Percentiles rank a stretch among this genome's conserved stretches.
phyloP scores from a whole-genome alignment of 805 yeast species.

The Monosporozyma aquatica region DNA sequence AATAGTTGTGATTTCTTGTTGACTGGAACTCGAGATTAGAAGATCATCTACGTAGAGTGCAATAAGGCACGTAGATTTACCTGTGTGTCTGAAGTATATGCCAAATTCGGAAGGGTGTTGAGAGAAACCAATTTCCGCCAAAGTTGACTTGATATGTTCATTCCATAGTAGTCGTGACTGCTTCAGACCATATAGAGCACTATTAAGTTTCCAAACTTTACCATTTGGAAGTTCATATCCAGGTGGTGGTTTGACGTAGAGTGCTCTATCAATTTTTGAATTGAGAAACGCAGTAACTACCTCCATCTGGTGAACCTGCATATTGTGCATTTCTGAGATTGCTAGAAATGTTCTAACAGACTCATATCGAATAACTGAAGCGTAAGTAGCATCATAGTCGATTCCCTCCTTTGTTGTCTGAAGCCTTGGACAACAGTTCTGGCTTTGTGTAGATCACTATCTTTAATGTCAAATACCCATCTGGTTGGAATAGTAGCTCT shows the following conservation, averaged over 20 bases:
- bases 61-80: too few relatives aligned
- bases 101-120: slow-evolving; percentile 4
- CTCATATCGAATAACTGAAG: slow-evolving; percentile 23
- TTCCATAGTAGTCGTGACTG: slow-evolving; percentile 21
- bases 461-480: slow-evolving; percentile 18
- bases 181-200: slow-evolving; percentile 12
- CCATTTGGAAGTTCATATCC: background rate
- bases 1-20: background rate
- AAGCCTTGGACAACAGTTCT: slow-evolving; percentile 23
- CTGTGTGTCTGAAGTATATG: slow-evolving; percentile 1
- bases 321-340: background rate
- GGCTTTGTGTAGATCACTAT: slow-evolving; percentile 13
- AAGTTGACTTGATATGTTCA: slow-evolving; percentile 24
- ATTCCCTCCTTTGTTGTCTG: slow-evolving; percentile 19
- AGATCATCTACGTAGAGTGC: slow-evolving; percentile 8
- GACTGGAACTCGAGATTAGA: slow-evolving; percentile 3
- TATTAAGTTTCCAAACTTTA: slow-evolving; percentile 8
- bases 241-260: slow-evolving; percentile 5
- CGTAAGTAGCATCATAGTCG: slow-evolving; percentile 21
- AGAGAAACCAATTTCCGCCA: slow-evolving; percentile 17
- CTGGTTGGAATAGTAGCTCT: slow-evolving; percentile 8
- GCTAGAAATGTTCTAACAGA: slow-evolving; percentile 9
- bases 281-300: slow-evolving; percentile 13
- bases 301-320: slow-evolving; percentile 16
- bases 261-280: background rate